Base-by-base conservation (phyloP, 2,329 filamentous ascomycete species). In the Alternaria rosae region DNA sequence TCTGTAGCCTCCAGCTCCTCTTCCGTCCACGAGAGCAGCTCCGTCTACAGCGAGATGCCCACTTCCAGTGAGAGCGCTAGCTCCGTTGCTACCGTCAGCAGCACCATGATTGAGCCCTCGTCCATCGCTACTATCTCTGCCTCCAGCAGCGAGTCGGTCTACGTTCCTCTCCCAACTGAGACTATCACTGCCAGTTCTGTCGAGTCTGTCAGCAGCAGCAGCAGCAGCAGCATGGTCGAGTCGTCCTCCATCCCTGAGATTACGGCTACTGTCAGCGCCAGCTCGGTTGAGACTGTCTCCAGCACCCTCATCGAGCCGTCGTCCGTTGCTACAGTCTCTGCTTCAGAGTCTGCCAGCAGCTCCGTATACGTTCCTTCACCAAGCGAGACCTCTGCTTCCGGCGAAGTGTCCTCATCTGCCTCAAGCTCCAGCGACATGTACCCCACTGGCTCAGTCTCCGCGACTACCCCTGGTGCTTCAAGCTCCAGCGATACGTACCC, bases 401-500 rank as follows among this genome's bases (percentile, higher is more conserved):
- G 38, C 25, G 38, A 17, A 44, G 25, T 43, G 13, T 43, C 42
- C 25, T 43, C 38, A 6, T 43, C 51, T 6, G 38, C 38, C 38
- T 43, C 38, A 11, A 61, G 35, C 28, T 35, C 42, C 4, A 61
- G 54, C 44, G 54, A 53, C 9, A 23, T 26, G 32, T 45, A 53
- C 38, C 11, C 52, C 2, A 42, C 45, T 42, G 9, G 41, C 11
- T 13, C 47, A 12, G 52, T 48, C 17, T 61, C 61, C 2, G 57
- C 59, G 52, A 53, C 59, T 13, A 61, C 65, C 5, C 54, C 67
- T n/a, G 58, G 54, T 47, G 57, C 43, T 3, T 65, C 61, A 6
- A 66, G 62, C n/a, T 69, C 67, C 3, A 66, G 45, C 57, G 26
- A 51, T n/a, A 45, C 20, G 11, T 64, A 65, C 54, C 44, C 58